Conservation (phyloP, 495 filamentous ascomycete genomes). For the Lineolata rhizophorae region DNA sequence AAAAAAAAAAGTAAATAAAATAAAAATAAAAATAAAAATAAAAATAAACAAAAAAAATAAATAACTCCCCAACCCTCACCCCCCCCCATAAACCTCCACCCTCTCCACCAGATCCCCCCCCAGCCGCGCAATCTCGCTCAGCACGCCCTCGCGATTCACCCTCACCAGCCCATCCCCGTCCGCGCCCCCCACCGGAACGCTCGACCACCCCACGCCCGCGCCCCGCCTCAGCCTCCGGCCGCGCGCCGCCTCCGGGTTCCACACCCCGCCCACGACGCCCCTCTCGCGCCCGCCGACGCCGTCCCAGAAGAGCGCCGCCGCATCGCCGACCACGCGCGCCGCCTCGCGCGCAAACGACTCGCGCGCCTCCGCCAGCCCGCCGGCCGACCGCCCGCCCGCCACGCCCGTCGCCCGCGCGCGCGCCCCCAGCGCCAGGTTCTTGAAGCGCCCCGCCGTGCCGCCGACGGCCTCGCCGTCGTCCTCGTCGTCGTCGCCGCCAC, state of each 20-base stretch:
- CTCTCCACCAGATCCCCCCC: slow-evolving; percentile 37
- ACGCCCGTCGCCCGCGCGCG: too few species aligned
- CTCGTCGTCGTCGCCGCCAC: slow-evolving; percentile 12
- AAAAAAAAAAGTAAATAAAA: too few species aligned
- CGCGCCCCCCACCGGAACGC: slow-evolving; percentile 25
- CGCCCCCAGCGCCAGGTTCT: slow-evolving; percentile 38
- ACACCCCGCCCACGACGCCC: slow-evolving; percentile 60
- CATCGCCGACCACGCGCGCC: slow-evolving; percentile 32
- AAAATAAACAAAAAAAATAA: too few species aligned
- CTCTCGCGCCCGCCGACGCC: slow-evolving; percentile 27
- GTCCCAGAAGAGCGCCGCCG: slow-evolving; percentile 55
- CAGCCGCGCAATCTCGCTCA: slow-evolving; percentile 59
- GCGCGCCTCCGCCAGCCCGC: too few species aligned
- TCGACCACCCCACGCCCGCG: slow-evolving; percentile 50
- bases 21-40: too few species aligned
- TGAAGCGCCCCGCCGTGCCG: slow-evolving; percentile 24
- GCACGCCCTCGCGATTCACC: slow-evolving; percentile 49
- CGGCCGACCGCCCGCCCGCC: too few species aligned
- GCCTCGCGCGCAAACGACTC: slow-evolving; percentile 45
- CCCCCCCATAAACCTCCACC: slow-evolving; percentile 26
- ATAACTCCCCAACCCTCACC: too few species aligned
- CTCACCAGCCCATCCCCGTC: slow-evolving; percentile 15
- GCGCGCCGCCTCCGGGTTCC: slow-evolving; percentile 44
- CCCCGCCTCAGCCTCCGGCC: slow-evolving; percentile 45
- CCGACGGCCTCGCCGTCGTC: slow-evolving; percentile 12